Conservation (phyloP, 768 basidiomycete species). For the Suillus fuscotomentosus region DNA sequence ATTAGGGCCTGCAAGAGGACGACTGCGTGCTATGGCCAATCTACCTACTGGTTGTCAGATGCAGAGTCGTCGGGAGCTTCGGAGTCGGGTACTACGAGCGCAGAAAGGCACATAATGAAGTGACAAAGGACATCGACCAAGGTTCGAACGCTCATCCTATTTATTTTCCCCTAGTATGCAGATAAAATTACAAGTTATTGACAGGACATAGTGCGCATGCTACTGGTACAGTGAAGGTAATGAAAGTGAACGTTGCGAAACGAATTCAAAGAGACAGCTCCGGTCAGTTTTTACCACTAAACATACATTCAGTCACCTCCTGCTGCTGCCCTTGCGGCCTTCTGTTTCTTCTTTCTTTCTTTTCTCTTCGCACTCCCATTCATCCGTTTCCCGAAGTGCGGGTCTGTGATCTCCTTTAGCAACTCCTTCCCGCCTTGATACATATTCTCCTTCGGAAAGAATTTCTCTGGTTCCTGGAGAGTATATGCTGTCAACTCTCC, state of each 20-base stretch:
- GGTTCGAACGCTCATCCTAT: no score
- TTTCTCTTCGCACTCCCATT: constrained; percentile 21
- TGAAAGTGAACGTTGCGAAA: no score
- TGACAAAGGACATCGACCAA: no score
- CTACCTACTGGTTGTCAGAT: no score
- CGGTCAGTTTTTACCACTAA: neutral
- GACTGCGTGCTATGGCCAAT: no score
- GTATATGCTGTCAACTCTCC: constrained; percentile 24
- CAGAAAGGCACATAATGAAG: no score
- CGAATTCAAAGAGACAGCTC: neutral
- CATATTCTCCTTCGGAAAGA: constrained; percentile 28
- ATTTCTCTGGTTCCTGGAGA: constrained; percentile 5
- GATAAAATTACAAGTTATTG: neutral
- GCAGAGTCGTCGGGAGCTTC: no score
- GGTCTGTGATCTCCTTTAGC: constrained; percentile 15
- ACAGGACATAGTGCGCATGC: neutral
- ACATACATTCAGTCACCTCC: neutral
- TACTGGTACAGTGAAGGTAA: neutral
- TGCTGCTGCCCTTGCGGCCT: constrained; percentile 6
- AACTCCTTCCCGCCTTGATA: constrained; percentile 25
- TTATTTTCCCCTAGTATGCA: no score
- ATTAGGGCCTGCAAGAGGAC: no score
- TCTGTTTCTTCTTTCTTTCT: constrained; percentile 14
- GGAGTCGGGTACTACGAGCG: no score
- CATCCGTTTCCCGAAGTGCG: constrained; percentile 16